A percentile compares a stretch with the other conserved stretches of the same genome.
Evolutionary conservation across 768 basidiomycete species (phyloP).

Genomic region (Glaciozyma martinii): DNA sequence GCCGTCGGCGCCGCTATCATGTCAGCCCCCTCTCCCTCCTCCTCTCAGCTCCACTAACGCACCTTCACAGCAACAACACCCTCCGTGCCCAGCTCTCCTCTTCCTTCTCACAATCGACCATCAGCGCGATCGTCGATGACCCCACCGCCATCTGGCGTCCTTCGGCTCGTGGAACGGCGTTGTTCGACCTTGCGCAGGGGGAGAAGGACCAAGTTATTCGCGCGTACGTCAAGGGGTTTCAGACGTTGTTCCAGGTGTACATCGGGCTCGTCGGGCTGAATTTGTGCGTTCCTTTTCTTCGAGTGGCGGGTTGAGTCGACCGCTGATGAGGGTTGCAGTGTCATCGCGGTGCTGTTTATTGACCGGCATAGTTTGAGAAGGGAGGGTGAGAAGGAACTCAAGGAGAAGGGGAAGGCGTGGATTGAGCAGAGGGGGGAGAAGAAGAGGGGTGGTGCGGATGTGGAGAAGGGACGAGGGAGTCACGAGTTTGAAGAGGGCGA

Average conservation of each 20-base stretch:
- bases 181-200: conserved; percentile 41
- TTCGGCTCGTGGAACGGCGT: not conserved
- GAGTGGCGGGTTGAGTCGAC: not conserved
- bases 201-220: conserved; percentile 45
- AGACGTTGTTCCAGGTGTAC: conserved; percentile 54
- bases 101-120: conserved; percentile 22
- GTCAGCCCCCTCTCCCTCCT: conserved; percentile 1
- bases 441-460: not conserved
- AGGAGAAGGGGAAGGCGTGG: conserved; percentile 22
- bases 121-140: conserved; percentile 42
- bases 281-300: not conserved
- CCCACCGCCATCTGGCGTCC: conserved; percentile 43
- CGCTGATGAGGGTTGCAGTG: not conserved
- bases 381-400: conserved; percentile 22
- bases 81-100: conserved; percentile 40
- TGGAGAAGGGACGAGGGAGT: not conserved
- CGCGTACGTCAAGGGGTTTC: conserved; percentile 54
- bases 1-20: conserved; percentile 57
- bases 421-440: conserved; percentile 6
- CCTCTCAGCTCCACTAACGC: too few relatives aligned
- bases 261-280: conserved; percentile 51
- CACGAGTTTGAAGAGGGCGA: not conserved
- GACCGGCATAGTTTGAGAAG: conserved; percentile 8
- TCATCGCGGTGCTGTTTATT: conserved; percentile 7
- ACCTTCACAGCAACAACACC: conserved; percentile 40